Conservation (phyloP, 495 filamentous ascomycete species). For the Penicillium crystallinum region DNA sequence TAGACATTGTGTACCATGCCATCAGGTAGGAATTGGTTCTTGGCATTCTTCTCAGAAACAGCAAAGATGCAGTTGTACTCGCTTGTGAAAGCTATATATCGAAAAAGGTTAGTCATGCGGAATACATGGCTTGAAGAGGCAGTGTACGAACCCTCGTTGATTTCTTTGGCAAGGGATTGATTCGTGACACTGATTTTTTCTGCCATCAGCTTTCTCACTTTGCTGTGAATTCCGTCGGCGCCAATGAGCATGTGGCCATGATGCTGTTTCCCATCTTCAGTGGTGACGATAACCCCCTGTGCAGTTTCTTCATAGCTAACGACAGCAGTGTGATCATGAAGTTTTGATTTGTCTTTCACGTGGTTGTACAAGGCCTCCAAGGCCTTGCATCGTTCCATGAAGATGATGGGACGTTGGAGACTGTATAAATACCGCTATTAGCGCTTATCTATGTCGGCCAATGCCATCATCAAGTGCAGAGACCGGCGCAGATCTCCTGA, state of each 20-base stretch:
- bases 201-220: constrained; percentile 34
- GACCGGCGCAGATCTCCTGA: too few relatives aligned
- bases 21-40: constrained; percentile 13
- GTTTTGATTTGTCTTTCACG: constrained; percentile 9
- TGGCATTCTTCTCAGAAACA: constrained; percentile 18
- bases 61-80: constrained; percentile 17
- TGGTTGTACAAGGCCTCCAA: constrained; percentile 11
- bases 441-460: neutral
- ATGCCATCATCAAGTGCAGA: neutral
- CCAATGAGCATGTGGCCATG: constrained; percentile 41
- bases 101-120: neutral
- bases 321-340: constrained; percentile 10
- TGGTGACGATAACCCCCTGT: constrained; percentile 7
- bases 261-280: constrained; percentile 8
- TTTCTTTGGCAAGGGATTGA: neutral
- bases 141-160: constrained; percentile 3
- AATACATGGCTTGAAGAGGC: neutral
- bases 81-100: constrained; percentile 11
- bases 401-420: constrained; percentile 13
- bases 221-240: constrained; percentile 45
- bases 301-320: constrained; percentile 12
- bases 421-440: neutral
- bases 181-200: constrained; percentile 20
- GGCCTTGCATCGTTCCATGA: constrained; percentile 14
- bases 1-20: constrained; percentile 15